Percentiles rank a stretch among this genome's conserved stretches.
phyloP scores from a whole-genome alignment of 441 rosid genomes.

The Pelargonium australe region DNA sequence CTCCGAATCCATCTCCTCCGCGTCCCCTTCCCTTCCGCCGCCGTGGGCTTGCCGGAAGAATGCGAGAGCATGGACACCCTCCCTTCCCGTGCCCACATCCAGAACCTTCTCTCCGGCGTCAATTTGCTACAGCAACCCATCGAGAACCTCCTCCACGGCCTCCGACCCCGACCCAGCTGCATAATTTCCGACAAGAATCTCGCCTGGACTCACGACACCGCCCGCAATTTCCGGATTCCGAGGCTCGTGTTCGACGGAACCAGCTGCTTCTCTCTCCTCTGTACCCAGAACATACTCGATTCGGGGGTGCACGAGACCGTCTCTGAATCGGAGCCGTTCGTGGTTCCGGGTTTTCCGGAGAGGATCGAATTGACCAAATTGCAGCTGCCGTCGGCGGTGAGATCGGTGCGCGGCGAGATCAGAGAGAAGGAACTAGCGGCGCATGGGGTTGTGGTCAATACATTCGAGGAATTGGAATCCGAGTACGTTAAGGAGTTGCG shows the following conservation, averaged over 20 bases:
- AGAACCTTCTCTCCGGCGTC: slow-evolving; percentile 19
- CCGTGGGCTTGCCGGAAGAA: slow-evolving; percentile 35
- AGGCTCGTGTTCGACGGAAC: slow-evolving; percentile 31
- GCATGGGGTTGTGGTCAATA: slow-evolving; percentile 29
- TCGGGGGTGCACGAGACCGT: slow-evolving; percentile 19
- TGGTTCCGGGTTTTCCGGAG: slow-evolving; percentile 46
- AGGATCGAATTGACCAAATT: slow-evolving; percentile 32
- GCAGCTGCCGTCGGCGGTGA: slow-evolving; percentile 27
- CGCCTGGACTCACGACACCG: slow-evolving; percentile 24
- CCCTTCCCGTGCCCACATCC: slow-evolving; percentile 4
- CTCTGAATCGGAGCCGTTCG: slow-evolving; percentile 30
- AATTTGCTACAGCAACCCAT: slow-evolving; percentile 19
- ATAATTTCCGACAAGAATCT: slow-evolving; percentile 28
- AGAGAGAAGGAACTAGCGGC: slow-evolving; percentile 20
- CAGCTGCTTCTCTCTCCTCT: slow-evolving; percentile 33
- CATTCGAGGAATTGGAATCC: slow-evolving; percentile 35
- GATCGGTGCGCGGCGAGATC: slow-evolving; percentile 22
- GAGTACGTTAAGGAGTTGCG: slow-evolving; percentile 20
- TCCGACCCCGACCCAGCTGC: slow-evolving; percentile 29
- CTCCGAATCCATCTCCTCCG: slow-evolving; percentile 16
- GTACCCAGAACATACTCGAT: slow-evolving; percentile 4
- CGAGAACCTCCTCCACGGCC: slow-evolving; percentile 18
- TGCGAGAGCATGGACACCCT: slow-evolving; percentile 37
- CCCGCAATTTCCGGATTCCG: slow-evolving; percentile 34
- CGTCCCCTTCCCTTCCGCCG: slow-evolving; percentile 23